Conservation (phyloP, 1,284 basidiomycete species). For the Ustilago sp. region DNA sequence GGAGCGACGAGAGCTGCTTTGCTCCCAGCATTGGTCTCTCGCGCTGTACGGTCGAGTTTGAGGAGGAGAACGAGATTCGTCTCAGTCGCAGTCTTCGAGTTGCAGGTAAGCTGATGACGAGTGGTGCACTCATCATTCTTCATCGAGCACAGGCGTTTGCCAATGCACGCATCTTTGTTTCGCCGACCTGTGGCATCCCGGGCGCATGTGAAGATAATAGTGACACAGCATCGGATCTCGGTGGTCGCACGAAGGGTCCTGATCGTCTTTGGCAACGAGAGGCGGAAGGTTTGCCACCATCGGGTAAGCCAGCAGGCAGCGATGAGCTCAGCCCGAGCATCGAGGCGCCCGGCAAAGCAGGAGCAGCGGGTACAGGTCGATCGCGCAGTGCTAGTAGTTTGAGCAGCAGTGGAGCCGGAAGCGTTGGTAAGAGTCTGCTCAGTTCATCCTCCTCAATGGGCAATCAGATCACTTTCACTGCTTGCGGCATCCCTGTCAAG, state of each 20-base stretch:
- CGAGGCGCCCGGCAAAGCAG: conserved; percentile 2
- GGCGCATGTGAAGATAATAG: conserved; percentile 47
- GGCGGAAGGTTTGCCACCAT: conserved; percentile 28
- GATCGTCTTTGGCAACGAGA: conserved; percentile 48
- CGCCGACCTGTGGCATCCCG: conserved; percentile 59
- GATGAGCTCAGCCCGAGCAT: conserved; percentile 26
- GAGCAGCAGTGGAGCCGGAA: conserved; percentile 37
- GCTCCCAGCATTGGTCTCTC: conserved; percentile 38
- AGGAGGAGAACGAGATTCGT: conserved; percentile 52
- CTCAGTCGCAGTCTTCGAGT: conserved; percentile 50
- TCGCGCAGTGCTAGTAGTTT: conserved; percentile 37
- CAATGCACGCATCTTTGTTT: conserved; percentile 60
- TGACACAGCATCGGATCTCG: conserved; percentile 41
- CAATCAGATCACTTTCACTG: conserved; percentile 15
- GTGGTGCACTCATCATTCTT: conserved; percentile 58
- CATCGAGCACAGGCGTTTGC: conserved; percentile 62
- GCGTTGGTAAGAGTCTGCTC: conserved; percentile 28
- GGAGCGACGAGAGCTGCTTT: conserved; percentile 53
- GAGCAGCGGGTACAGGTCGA: conserved; percentile 9
- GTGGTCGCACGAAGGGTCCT: conserved; percentile 20
- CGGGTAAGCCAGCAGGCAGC: conserved; percentile 25
- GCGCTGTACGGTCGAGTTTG: conserved; percentile 36
- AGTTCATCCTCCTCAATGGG: conserved; percentile 24
- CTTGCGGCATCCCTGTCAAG: conserved; percentile 36
- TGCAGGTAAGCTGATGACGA: conserved; percentile 62